Conservation (phyloP, 441 rosid species). For the Gossypium armourianum region DNA sequence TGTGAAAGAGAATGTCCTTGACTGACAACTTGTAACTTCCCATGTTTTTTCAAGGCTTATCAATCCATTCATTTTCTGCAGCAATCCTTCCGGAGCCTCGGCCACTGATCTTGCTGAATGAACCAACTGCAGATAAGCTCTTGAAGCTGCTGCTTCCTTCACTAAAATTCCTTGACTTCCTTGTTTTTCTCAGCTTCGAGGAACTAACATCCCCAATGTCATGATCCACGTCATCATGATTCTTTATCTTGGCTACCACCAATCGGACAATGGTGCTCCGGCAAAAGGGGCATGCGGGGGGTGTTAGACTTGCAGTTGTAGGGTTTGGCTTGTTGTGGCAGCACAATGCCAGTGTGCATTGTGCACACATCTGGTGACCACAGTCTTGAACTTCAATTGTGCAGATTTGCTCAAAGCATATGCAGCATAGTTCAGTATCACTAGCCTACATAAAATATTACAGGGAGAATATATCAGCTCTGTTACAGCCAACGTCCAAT, state of each 20-base stretch:
- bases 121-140: slow-evolving; percentile 40
- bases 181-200: slow-evolving; percentile 51
- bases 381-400: slow-evolving; percentile 83
- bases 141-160: slow-evolving; percentile 97
- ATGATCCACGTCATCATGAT: slow-evolving; percentile 35
- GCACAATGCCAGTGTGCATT: slow-evolving; percentile 82
- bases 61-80: slow-evolving; percentile 51
- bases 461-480: not conserved
- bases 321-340: slow-evolving; percentile 98
- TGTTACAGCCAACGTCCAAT: not conserved
- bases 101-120: slow-evolving; percentile 61
- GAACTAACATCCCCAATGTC: slow-evolving; percentile 52
- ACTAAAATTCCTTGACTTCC: slow-evolving; percentile 54
- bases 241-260: slow-evolving; percentile 49
- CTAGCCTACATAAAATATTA: slow-evolving; percentile 41
- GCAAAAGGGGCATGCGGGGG: slow-evolving; percentile 93
- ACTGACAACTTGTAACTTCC: not conserved
- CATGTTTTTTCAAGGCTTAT: slow-evolving; percentile 30
- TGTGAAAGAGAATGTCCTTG: not conserved
- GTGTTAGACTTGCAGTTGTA: slow-evolving; percentile 53
- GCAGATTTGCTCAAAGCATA: slow-evolving; percentile 89
- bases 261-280: slow-evolving; percentile 62
- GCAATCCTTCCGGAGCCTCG: slow-evolving; percentile 72
- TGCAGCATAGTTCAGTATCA: slow-evolving; percentile 74
- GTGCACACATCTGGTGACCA: slow-evolving; percentile 97